Evolutionary conservation across 441 rosid species (phyloP), one percentile per base, ranked within the genome.

Genomic region (Francoa sonchifolia): DNA sequence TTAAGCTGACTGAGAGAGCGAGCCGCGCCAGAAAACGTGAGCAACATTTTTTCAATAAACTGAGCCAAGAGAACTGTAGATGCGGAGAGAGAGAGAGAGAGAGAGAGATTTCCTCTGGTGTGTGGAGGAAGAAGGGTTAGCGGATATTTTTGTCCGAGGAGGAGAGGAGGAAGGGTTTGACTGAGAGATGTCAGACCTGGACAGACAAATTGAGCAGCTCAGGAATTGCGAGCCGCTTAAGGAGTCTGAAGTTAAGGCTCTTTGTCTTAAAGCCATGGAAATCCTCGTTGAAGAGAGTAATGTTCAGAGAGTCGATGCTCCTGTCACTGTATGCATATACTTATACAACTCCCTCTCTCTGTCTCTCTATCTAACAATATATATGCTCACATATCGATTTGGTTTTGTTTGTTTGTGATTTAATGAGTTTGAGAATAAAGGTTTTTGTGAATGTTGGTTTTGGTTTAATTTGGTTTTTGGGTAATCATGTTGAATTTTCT

Each of bases 211-310:
- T 59, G 98, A 85, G 76, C 89, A 78, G 66, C 78, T 90, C 42
- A 85, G 85, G 71, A 72, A 71, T 15, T 90, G 96, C 64, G 96
- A 90, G 48, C 95, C 93, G 6, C 58, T 90, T 61, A 90, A 69
- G 56, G 96, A 90, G 59, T 82, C 95, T 26, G 93, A 90, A 50
- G 93, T 85, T 52, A 90, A 86, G 52, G 78, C 89, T 26, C 87
- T 86, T n/a, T 90, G 98, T 34, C 80, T 82, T 47, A 90, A 90
- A 62, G 98, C 96, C 45, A 80, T 73, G 79, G 95, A 90, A 48
- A 80, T 90, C 36, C 88, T 90, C 25, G 83, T 90, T 33, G 95
- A 90, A 58, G 96, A 90, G 65, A 82, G 96, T 57, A 90, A 90
- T 65, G 98, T 90, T 44, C 95, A 90, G 47, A 77, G 95, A 32